phyloP scores from a whole-genome alignment of 176 grass and related monocot species.

The Avena atlantica region DNA sequence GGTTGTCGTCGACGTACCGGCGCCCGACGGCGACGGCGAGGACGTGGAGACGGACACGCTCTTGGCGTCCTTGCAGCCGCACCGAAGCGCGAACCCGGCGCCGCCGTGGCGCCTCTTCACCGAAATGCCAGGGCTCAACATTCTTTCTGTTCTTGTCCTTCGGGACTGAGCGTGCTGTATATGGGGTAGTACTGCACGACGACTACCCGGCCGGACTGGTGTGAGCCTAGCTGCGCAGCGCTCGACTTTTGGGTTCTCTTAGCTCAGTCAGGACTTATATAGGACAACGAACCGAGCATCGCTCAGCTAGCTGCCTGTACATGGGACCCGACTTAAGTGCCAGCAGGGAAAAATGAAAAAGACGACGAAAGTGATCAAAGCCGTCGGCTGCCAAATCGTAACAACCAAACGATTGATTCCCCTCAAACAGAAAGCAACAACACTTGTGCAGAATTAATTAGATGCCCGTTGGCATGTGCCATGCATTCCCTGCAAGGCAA shows the following conservation, averaged over 20 bases:
- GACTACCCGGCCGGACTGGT: not conserved
- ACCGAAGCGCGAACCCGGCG: conserved; percentile 47
- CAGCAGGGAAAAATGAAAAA: not conserved
- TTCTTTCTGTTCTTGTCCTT: conserved; percentile 1
- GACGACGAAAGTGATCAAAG: not conserved
- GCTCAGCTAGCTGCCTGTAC: not conserved
- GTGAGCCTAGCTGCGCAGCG: not conserved
- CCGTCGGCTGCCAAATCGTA: not conserved
- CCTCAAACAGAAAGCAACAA: not conserved
- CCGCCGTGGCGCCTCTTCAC: conserved; percentile 46
- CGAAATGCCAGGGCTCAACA: conserved; percentile 35
- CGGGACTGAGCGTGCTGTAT: not conserved
- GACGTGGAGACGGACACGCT: conserved; percentile 56
- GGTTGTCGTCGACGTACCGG: conserved; percentile 32
- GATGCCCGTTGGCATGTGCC: not conserved
- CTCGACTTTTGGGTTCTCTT: not conserved
- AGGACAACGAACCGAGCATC: conserved; percentile 15
- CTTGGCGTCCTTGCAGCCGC: conserved; percentile 74
- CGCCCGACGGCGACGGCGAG: conserved; percentile 14
- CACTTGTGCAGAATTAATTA: not conserved
- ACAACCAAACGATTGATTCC: not conserved
- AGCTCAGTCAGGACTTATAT: conserved; percentile 23
- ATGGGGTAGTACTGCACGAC: not conserved
- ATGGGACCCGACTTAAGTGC: not conserved
- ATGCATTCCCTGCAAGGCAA: too few species aligned